Conservation (phyloP, 31 red algal genomes). For the Odonthalia washingtoniensis region DNA sequence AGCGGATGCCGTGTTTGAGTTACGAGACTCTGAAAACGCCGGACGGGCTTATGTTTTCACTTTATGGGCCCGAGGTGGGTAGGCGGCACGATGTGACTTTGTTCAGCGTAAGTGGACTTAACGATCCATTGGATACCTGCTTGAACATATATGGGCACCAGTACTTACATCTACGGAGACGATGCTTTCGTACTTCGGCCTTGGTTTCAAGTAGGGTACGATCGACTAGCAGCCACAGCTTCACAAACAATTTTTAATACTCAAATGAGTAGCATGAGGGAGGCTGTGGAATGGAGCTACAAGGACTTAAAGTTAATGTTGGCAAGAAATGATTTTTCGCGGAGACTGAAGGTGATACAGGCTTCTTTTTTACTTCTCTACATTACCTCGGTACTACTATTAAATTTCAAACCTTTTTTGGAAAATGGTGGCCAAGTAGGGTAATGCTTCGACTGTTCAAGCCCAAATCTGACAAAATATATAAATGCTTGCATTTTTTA, state of each 20-base stretch:
- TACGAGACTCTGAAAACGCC: constrained; percentile 42
- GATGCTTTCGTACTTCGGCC: constrained; percentile 35
- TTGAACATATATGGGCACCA: constrained; percentile 41
- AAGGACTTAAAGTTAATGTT: constrained; percentile 35
- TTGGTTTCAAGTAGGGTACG: constrained; percentile 41
- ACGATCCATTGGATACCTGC: constrained; percentile 5
- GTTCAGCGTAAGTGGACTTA: constrained; percentile 16
- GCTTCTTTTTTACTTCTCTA: constrained; percentile 25
- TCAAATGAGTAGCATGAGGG: too few relatives aligned
- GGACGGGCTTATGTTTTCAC: constrained; percentile 29
- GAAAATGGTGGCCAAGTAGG: constrained; percentile 25
- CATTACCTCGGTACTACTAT: constrained; percentile 13
- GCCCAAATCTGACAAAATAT: background rate
- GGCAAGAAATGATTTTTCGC: constrained; percentile 5
- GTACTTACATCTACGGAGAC: constrained; percentile 60
- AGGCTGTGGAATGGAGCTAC: too few relatives aligned
- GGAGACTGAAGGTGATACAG: constrained; percentile 8
- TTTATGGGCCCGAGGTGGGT: constrained; percentile 31
- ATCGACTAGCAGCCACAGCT: too few relatives aligned
- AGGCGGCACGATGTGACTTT: constrained; percentile 50
- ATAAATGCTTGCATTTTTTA: too few relatives aligned
- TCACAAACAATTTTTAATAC: too few relatives aligned
- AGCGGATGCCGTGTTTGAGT: too few relatives aligned
- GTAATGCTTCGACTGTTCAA: background rate
- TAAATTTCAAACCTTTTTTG: constrained; percentile 22